phyloP scores from a whole-genome alignment of 352 stramenopile genomes.

The Phytophthora podocarpi region DNA sequence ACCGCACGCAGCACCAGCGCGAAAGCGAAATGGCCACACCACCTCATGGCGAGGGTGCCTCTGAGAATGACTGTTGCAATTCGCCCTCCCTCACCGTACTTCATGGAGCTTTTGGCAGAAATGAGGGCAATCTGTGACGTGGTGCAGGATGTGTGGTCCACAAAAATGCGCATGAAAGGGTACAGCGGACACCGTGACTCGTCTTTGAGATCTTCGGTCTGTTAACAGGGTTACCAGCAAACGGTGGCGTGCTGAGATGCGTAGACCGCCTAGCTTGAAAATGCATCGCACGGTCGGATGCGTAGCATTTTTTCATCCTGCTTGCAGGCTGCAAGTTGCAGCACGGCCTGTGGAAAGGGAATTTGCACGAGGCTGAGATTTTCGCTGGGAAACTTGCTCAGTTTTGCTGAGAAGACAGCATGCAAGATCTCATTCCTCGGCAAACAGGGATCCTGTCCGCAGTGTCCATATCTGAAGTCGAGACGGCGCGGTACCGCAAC shows the following conservation, averaged over 20 bases:
- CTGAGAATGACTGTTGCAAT: too few species aligned
- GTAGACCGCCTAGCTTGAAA: too few species aligned
- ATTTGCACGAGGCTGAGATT: too few species aligned
- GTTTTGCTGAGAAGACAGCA: background rate
- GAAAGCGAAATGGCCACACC: constrained; percentile 13
- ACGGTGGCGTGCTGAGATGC: too few species aligned
- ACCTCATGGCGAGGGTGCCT: background rate
- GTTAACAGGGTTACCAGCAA: too few species aligned
- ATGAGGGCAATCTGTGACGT: constrained; percentile 18
- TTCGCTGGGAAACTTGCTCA: background rate
- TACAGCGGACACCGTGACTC: background rate
- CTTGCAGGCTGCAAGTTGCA: too few species aligned
- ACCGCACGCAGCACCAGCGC: constrained; percentile 14
- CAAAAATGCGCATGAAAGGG: constrained; percentile 8
- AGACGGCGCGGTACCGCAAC: constrained; percentile 14
- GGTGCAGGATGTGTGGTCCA: constrained; percentile 17
- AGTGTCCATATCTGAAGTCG: constrained; percentile 21
- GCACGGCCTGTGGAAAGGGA: too few species aligned
- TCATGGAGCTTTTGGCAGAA: too few species aligned
- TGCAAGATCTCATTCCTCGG: background rate
- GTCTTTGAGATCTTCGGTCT: background rate
- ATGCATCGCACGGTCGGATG: too few species aligned
- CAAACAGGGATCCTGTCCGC: background rate
- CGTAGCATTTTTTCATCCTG: too few species aligned
- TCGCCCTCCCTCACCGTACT: too few species aligned